Conservation (phyloP, 2,329 filamentous ascomycete species). For the Trichoderma atrobrunneum region DNA sequence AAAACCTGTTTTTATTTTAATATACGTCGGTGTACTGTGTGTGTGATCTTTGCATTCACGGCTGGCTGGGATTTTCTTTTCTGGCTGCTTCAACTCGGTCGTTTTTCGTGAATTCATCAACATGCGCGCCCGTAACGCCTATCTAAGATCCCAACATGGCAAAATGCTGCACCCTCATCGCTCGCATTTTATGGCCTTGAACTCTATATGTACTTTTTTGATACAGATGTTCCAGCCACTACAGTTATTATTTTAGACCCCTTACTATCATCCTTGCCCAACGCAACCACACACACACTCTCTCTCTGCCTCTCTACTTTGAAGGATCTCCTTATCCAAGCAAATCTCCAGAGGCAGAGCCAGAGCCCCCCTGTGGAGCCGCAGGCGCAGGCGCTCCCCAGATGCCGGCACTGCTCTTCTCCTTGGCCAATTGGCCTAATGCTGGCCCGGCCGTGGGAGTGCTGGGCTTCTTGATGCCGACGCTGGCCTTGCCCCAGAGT, state of each 20-base stretch:
- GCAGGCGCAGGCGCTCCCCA: conserved; percentile 70
- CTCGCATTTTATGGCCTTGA: conserved; percentile 11
- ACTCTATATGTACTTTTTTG: conserved; percentile 10
- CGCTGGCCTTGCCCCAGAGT: conserved; percentile 74
- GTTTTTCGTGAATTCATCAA: conserved; percentile 8
- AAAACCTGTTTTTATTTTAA: background rate
- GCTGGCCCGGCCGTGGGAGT: conserved; percentile 66
- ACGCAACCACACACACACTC: background rate
- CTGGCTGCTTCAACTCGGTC: background rate
- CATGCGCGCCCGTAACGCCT: conserved; percentile 15
- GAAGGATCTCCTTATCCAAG: conserved; percentile 38
- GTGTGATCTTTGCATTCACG: background rate
- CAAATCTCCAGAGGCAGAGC: conserved; percentile 47
- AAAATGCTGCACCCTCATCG: conserved; percentile 27
- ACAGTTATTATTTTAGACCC: background rate
- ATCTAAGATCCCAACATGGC: conserved; percentile 31
- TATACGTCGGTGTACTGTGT: background rate
- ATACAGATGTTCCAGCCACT: conserved; percentile 4
- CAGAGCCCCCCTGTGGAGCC: conserved; percentile 36
- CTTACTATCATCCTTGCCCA: background rate
- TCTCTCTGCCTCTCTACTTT: background rate
- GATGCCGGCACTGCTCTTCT: conserved; percentile 91
- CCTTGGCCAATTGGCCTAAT: conserved; percentile 93
- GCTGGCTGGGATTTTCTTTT: background rate
- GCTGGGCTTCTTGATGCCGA: conserved; percentile 69